These are phyloP conservation scores for Trichosporon asahii DNA, from an alignment of 1,284 basidiomycete species.

Conservation along the genomic window DNA sequence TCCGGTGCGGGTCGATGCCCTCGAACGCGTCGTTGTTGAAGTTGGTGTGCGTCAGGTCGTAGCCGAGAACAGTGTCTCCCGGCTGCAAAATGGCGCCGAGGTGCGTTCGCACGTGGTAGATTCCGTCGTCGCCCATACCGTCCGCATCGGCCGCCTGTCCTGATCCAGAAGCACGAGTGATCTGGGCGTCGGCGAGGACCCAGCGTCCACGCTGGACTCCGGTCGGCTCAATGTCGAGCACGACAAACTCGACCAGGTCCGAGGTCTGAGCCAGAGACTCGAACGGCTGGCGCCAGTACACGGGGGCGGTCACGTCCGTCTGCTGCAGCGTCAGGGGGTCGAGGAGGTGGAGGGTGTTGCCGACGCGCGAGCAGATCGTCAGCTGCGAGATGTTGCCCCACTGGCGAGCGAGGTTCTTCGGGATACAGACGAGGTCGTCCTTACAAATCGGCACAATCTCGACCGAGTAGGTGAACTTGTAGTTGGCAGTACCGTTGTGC, in stretches of 20 bases:
- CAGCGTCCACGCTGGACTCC: slow-evolving; percentile 67
- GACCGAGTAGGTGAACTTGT: slow-evolving; percentile 96
- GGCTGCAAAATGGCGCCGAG: slow-evolving; percentile 92
- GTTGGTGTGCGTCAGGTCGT: slow-evolving; percentile 82
- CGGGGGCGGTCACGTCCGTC: slow-evolving; percentile 72
- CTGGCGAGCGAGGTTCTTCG: slow-evolving; percentile 71
- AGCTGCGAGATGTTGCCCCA: slow-evolving; percentile 85
- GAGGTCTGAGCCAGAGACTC: slow-evolving; percentile 73
- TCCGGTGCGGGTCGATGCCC: slow-evolving; percentile 64
- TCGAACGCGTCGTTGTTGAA: slow-evolving; percentile 89
- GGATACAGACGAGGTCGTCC: slow-evolving; percentile 91
- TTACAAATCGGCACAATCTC: slow-evolving; percentile 97
- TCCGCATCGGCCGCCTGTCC: slow-evolving; percentile 48
- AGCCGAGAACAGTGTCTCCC: slow-evolving; percentile 89
- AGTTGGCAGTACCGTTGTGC: slow-evolving; percentile 88
- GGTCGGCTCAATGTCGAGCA: slow-evolving; percentile 89
- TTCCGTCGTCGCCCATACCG: slow-evolving; percentile 62
- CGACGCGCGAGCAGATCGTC: slow-evolving; percentile 82
- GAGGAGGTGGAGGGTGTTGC: slow-evolving; percentile 84
- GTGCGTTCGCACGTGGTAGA: slow-evolving; percentile 94
- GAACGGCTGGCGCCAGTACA: slow-evolving; percentile 91
- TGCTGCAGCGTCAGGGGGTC: slow-evolving; percentile 83
- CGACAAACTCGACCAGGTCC: slow-evolving; percentile 90
- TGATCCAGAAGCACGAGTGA: slow-evolving; percentile 71
- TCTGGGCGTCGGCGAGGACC: slow-evolving; percentile 89